Base-by-base conservation (phyloP, 257 asterid genomes). In the Capsicum baccatum region DNA sequence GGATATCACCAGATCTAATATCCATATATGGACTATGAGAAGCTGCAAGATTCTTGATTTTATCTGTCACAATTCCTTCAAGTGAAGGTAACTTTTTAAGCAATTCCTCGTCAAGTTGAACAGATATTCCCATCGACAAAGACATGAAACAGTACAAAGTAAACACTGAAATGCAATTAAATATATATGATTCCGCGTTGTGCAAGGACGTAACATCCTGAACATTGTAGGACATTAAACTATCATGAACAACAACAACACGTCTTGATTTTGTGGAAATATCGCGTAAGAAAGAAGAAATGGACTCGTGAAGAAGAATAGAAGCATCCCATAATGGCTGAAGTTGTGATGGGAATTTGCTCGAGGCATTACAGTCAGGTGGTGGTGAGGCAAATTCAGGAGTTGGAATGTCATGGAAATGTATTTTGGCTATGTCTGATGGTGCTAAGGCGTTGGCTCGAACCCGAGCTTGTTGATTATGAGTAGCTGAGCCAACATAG, bases 311-410 rank as follows among this genome's bases (percentile, higher is more conserved):
- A 26, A 66, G 47, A 33, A 33, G 71, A 47, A 64, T 6, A 64
- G 71, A 64, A 26, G 71, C 71, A 66, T 33, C 47, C 71, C 71
- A 66, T 33, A 9, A 66, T 66, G 71, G 71, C 10, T 66, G 44
- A 66, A 26, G 71, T 26, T 66, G 71, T 66, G 47, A 33, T 66
- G 71, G 71, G 47, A 66, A 66, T 66, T 66, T 26, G 33, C 33
- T 26, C 33, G 33, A 26, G 33, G 33, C 33, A 26, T 26, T 26
- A 26, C 33, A 26, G 33, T 26, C 33, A 26, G 33, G 33, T 26
- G 33, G 33, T 26, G 33, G 33, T 26, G 33, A 26, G 33, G 33
- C 33, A 26, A 26, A 26, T 26, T 26, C 33, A 26, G 33, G 33
- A 26, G 33, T 26, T 26, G 33, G 33, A 26, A 26, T 26, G 2